Evolutionary conservation across 768 basidiomycete genomes (phyloP), one percentile per base, ranked within the genome.

Genomic region (Tricholoma matsutake): DNA sequence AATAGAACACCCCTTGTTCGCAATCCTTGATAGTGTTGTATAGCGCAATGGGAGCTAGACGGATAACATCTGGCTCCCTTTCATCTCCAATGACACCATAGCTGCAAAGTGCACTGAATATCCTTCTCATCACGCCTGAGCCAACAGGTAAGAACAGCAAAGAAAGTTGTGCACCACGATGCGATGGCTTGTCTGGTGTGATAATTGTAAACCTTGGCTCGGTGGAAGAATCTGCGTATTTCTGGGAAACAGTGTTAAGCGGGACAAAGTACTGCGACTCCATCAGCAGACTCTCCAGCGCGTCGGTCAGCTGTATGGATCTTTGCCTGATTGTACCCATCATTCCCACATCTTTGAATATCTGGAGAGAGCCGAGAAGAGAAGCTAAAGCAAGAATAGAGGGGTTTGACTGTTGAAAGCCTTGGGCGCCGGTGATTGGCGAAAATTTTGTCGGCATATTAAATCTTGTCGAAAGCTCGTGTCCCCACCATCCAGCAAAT

Each of bases 401-500:
- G 8, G 97, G 95, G 76, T 98, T 98, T 39, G 96, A 98, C 73
- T 96, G 91, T 71, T 97, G 96, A 76, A 91, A 98, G 43, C 95
- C 95, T 72, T 94, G 91, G 0, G 97, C 97, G 58, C 97, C 97
- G 18, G 81, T 82, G 63, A 92, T 91, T 8, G 95, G 89, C 53
- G 83, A 83, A 76, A 97, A 99, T 55, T 69, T 79, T 11, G 88
- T 79, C 28, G 91, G 88, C 96, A 98, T 98, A 58, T 83, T 78
- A 78, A 99, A 98, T 31, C 97, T 88, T 39, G 94, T 96, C 57
- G 78, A 70, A 29, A 87, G 81, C 67, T 94, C 86, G 72, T 98
- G 95, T 49, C 97, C 97, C 96, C 96, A 99, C 97, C 97, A 99
- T 49, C 97, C 97, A 41, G 94, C 88, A 62, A 86, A 86, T 70